A percentile compares a stretch with the other conserved stretches of the same genome.
phyloP scores from a whole-genome alignment of 2,329 filamentous ascomycete genomes.

The Phaeophleospora eucalypticola region DNA sequence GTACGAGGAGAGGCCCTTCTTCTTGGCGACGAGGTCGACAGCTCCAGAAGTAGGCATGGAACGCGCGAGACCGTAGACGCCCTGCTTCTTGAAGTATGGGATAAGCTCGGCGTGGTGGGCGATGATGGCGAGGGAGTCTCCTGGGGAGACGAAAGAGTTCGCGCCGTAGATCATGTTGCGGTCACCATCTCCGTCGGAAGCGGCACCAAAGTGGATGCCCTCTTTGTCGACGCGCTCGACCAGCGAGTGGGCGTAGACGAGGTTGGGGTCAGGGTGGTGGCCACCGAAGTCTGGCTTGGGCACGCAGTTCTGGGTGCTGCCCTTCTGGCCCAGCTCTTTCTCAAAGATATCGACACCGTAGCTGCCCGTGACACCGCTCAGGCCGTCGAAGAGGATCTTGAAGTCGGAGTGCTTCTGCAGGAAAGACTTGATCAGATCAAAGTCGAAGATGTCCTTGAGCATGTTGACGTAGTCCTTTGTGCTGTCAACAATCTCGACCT shows the following conservation, averaged over 20 bases:
- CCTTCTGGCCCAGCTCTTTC: slow-evolving; percentile 79
- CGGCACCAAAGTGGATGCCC: slow-evolving; percentile 90
- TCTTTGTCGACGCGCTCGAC: slow-evolving; percentile 91
- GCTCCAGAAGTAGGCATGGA: slow-evolving; percentile 97
- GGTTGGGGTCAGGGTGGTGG: slow-evolving; percentile 95
- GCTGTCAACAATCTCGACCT: slow-evolving; percentile 94
- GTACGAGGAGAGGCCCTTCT: slow-evolving; percentile 85
- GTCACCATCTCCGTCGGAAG: slow-evolving; percentile 94
- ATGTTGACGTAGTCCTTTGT: slow-evolving; percentile 87
- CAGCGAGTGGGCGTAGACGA: slow-evolving; percentile 92
- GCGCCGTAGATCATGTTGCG: slow-evolving; percentile 99
- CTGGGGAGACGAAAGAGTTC: slow-evolving; percentile 91
- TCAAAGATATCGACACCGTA: slow-evolving; percentile 96
- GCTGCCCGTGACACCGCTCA: slow-evolving; percentile 90
- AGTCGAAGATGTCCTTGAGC: slow-evolving; percentile 99
- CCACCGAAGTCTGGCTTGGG: slow-evolving; percentile 94
- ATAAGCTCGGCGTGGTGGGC: slow-evolving; percentile 95
- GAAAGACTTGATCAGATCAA: slow-evolving; percentile 91
- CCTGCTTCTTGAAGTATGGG: slow-evolving; percentile 97
- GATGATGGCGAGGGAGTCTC: slow-evolving; percentile 96
- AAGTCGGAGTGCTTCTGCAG: slow-evolving; percentile 83
- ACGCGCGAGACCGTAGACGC: slow-evolving; percentile 88
- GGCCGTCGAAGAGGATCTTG: slow-evolving; percentile 93
- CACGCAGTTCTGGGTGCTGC: slow-evolving; percentile 83
- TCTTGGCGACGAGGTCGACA: slow-evolving; percentile 92